Conservation (phyloP, 208 protist species). For the Wallacemonas collosoma region DNA sequence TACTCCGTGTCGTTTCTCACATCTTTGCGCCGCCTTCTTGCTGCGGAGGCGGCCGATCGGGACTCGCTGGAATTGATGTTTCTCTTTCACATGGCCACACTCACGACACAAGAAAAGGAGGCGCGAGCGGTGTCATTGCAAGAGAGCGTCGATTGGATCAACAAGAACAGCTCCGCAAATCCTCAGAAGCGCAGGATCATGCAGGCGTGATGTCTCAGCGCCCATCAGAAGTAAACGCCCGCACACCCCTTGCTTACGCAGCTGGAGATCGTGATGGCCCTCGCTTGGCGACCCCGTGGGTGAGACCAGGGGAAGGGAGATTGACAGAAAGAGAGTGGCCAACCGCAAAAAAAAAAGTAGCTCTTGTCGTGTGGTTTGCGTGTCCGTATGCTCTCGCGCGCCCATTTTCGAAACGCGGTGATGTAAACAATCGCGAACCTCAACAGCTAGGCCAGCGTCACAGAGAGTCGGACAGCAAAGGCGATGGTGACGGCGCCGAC, state of each 20-base stretch:
- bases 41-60: slow-evolving; percentile 12
- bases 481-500: too few relatives aligned
- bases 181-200: background rate
- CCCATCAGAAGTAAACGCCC: too few relatives aligned
- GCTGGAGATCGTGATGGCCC: too few relatives aligned
- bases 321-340: too few relatives aligned
- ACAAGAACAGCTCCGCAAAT: background rate
- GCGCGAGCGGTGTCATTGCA: background rate
- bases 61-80: slow-evolving; percentile 17
- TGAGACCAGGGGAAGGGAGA: too few relatives aligned
- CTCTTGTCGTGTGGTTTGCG: too few relatives aligned
- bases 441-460: too few relatives aligned
- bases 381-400: too few relatives aligned
- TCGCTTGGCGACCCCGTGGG: too few relatives aligned
- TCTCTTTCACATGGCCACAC: slow-evolving; percentile 6
- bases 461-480: too few relatives aligned
- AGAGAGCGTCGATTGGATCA: slow-evolving; percentile 11
- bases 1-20: background rate
- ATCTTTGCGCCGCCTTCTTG: background rate
- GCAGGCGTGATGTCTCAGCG: background rate
- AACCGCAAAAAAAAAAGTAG: too few relatives aligned
- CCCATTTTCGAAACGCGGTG: background rate
- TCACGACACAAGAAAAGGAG: slow-evolving; percentile 7
- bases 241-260: too few relatives aligned
- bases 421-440: background rate